Evolutionary conservation across 257 asterid species (phyloP).

Genomic region (Anisodus acutangulus): DNA sequence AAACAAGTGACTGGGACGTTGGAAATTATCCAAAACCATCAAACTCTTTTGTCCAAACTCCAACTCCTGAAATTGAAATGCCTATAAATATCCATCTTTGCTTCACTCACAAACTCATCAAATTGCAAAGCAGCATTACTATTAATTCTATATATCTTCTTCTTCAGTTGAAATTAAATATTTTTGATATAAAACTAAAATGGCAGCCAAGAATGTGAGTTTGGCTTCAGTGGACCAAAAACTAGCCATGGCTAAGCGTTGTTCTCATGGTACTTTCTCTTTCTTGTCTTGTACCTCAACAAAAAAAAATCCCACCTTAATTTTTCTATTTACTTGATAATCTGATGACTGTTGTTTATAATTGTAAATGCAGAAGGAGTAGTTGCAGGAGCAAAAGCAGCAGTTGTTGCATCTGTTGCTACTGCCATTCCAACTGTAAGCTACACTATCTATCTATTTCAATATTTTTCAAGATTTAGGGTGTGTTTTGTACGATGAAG

Average conservation of each 20-base stretch:
- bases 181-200: not conserved
- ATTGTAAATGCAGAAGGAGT: constrained; percentile 65
- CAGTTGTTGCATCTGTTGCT: constrained; percentile 68
- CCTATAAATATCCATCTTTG: constrained; percentile 28
- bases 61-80: not conserved
- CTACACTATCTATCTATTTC: not conserved
- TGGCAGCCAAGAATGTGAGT: constrained; percentile 43
- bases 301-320: not conserved
- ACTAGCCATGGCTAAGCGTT: constrained; percentile 75
- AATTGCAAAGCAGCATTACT: not conserved
- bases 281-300: not conserved
- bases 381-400: constrained; percentile 86
- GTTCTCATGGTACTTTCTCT: constrained; percentile 60
- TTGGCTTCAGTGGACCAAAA: constrained; percentile 65
- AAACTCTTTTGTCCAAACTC: constrained; percentile 25
- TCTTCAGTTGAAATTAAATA: not conserved
- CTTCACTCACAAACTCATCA: not conserved
- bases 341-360: not conserved
- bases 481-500: not conserved
- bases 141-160: not conserved
- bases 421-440: constrained; percentile 85
- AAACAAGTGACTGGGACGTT: constrained; percentile 39
- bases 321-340: not conserved
- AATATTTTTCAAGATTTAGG: not conserved
- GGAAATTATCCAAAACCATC: constrained; percentile 44